phyloP scores from a whole-genome alignment of 768 basidiomycete species.

The Filobasidium wieringae region DNA sequence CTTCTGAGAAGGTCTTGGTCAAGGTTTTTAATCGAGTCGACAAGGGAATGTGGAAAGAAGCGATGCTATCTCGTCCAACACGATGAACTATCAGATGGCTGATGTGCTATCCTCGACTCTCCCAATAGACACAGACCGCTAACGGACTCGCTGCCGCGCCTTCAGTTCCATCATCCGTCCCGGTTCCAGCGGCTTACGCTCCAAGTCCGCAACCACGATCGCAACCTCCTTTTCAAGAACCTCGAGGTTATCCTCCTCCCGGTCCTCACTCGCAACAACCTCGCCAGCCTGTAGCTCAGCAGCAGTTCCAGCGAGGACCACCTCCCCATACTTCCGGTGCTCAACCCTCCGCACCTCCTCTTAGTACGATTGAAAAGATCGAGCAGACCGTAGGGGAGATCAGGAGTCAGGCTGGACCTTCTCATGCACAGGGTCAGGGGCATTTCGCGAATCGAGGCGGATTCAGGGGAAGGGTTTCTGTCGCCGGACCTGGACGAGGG shows the following conservation, averaged over 20 bases:
- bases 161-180: neutral
- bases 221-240: constrained; percentile 1
- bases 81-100: too few species aligned
- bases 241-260: too few species aligned
- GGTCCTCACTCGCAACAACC: neutral
- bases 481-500: neutral
- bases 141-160: neutral
- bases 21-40: too few species aligned
- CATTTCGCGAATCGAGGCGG: neutral
- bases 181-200: neutral
- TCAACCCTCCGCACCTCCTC: neutral
- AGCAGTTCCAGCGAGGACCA: neutral
- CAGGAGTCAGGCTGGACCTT: neutral
- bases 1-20: too few species aligned
- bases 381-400: neutral
- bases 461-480: neutral
- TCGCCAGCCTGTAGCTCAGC: constrained; percentile 5
- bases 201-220: neutral
- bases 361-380: neutral
- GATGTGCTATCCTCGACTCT: neutral
- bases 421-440: neutral
- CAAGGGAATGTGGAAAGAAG: too few species aligned
- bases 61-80: too few species aligned
- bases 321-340: neutral
- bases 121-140: neutral